phyloP scores from a whole-genome alignment of 805 yeast species.

The Saitoella complicata region DNA sequence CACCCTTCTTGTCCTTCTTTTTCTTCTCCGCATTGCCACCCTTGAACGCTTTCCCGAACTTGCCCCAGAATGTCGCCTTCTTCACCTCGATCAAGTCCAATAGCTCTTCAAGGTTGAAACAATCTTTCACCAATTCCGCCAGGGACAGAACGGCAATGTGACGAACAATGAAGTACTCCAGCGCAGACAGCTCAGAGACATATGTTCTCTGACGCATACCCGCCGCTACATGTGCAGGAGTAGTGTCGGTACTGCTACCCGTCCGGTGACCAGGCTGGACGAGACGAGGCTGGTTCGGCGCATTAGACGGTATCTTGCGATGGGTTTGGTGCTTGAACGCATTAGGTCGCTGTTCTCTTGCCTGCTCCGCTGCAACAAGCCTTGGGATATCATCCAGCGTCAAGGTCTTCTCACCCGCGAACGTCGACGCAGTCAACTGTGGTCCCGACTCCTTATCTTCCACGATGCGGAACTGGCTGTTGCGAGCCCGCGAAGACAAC shows the following conservation, averaged over 20 bases:
- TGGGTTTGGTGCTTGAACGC: constrained; percentile 68
- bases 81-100: constrained; percentile 23
- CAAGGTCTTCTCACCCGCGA: constrained; percentile 46
- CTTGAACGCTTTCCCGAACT: constrained; percentile 26
- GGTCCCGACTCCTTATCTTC: too few relatives aligned
- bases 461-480: too few relatives aligned
- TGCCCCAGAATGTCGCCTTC: constrained; percentile 31
- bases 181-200: constrained; percentile 28
- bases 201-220: constrained; percentile 9
- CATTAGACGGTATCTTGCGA: not conserved
- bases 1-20: constrained; percentile 24
- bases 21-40: constrained; percentile 9
- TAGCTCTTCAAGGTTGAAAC: constrained; percentile 24
- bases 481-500: too few relatives aligned
- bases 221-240: constrained; percentile 3
- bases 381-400: constrained; percentile 94
- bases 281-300: constrained; percentile 4
- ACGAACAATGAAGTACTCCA: constrained; percentile 42
- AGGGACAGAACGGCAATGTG: constrained; percentile 39
- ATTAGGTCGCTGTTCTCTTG: constrained; percentile 81
- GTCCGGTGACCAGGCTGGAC: not conserved
- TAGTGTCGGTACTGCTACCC: not conserved
- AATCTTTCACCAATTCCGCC: constrained; percentile 21
- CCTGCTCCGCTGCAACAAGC: constrained; percentile 93
- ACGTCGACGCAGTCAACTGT: too few relatives aligned